Evolutionary conservation across 2,329 filamentous ascomycete species (phyloP).

Genomic region (Dactylellina cionopaga): DNA sequence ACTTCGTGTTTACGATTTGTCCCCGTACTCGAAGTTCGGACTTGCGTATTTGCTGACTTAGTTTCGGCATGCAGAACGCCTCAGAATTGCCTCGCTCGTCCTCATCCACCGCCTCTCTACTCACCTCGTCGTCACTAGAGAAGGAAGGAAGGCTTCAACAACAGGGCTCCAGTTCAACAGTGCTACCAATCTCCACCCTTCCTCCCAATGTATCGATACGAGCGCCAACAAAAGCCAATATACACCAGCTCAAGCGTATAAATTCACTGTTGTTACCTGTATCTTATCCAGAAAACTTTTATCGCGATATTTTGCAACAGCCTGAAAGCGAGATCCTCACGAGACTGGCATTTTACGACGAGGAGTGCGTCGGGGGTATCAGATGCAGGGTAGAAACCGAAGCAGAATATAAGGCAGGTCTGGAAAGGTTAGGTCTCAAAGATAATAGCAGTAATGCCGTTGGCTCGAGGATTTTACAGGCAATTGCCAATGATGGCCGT

Average conservation of each 20-base stretch:
- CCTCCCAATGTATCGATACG: constrained; percentile 62
- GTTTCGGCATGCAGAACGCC: constrained; percentile 19
- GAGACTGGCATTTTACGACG: constrained; percentile 55
- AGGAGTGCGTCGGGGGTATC: constrained; percentile 66
- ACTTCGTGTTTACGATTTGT: no score
- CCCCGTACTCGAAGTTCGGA: no score
- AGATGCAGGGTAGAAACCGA: constrained; percentile 72
- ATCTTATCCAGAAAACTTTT: constrained; percentile 73
- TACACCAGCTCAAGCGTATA: constrained; percentile 71
- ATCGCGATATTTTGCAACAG: constrained; percentile 67
- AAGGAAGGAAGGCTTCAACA: not conserved
- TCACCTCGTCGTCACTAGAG: not conserved
- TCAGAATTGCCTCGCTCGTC: not conserved
- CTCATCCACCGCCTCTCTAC: not conserved
- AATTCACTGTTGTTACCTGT: constrained; percentile 73
- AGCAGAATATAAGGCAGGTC: constrained; percentile 57
- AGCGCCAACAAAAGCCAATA: constrained; percentile 65
- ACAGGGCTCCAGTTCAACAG: constrained; percentile 1
- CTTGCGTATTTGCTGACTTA: not conserved
- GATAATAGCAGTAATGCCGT: not conserved
- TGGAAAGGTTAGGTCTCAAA: constrained; percentile 10
- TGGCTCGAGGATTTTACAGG: constrained; percentile 60
- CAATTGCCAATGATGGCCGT: constrained; percentile 35
- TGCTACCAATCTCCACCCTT: constrained; percentile 27
- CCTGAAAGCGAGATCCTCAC: constrained; percentile 57